Evolutionary conservation across 2,329 filamentous ascomycete species (phyloP), one percentile per base, ranked within the genome.

Genomic region (Fonsecaea nubica): DNA sequence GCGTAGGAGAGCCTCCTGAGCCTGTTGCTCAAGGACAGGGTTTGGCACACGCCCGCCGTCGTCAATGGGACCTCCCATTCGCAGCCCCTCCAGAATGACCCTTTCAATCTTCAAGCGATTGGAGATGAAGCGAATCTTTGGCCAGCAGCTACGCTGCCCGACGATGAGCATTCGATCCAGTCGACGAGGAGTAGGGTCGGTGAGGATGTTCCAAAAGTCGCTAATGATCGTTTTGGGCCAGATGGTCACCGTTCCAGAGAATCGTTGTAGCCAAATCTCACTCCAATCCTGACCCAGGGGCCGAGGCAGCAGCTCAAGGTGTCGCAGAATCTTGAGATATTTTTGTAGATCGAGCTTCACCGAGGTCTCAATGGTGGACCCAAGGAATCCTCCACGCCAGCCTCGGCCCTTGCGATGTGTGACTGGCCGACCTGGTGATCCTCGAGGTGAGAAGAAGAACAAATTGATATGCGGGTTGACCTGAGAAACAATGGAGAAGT

Each of bases 391-490:
- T 45, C 95, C 95, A 61, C 95, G 90, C 95, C 95, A 99, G 63
- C 95, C 95, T 55, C 93, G 90, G 4, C 95, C 95, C 72, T 90
- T 90, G 62, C 95, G 91, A 78, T 99, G 95, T 0, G 93, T 97
- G 18, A 98, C 95, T 9, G 95, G 95, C 60, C 92, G 89, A 4
- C 95, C 95, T 9, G 98, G 94, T 0, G 91, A 90, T 12, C 95
- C 95, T 36, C 95, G 87, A 0, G 93, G 96, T 35, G 91, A 95
- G 83, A 98, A 99, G 86, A 99, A 98, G 84, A 99, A 99, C 33
- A 98, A 88, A 75, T 97, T 98, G 78, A 99, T 94, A 77, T 99
- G 95, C 1, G 95, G 95, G 77, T 99, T 99, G 57, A 97, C 94
- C 74, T 89, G 87, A 7, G 85, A 88, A 59, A 90, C 95, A 70